Evolutionary conservation across 177 flowering plant genomes (phyloP).

Genomic region (Vitis hybrid): DNA sequence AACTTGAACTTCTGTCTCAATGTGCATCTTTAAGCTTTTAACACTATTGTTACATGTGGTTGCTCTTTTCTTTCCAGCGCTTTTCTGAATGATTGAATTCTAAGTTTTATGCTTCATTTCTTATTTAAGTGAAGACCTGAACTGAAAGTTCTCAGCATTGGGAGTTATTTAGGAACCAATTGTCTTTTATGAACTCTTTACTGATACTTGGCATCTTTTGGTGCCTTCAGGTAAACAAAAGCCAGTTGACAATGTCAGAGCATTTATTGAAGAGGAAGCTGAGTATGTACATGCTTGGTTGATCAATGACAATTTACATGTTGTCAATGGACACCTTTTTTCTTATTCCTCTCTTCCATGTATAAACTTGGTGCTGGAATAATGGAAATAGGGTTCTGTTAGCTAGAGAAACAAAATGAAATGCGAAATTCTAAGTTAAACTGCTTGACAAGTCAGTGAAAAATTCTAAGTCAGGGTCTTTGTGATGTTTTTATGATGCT

Average conservation of each 20-base stretch:
- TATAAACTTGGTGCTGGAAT: neutral
- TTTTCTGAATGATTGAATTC: neutral
- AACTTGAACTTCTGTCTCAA: constrained; percentile 7
- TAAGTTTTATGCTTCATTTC: neutral
- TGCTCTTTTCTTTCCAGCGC: neutral
- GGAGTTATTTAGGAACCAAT: neutral
- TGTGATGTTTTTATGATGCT: neutral
- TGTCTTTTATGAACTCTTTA: neutral
- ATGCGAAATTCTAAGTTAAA: neutral
- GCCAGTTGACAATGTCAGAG: constrained; percentile 30
- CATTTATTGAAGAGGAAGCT: constrained; percentile 83
- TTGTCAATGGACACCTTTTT: neutral
- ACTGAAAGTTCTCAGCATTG: neutral
- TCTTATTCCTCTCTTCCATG: neutral
- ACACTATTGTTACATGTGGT: neutral
- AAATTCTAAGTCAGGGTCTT: neutral
- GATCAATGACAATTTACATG: neutral
- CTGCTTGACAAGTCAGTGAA: neutral
- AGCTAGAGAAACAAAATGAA: neutral
- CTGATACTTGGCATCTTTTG: neutral
- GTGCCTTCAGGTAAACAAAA: constrained; percentile 47
- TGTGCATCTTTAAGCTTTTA: neutral
- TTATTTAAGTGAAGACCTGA: neutral
- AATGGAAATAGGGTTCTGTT: neutral
- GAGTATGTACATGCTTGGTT: constrained; percentile 59